A percentile compares a stretch with the other conserved stretches of the same genome.
Evolutionary conservation across 2,329 filamentous ascomycete genomes (phyloP).

Genomic region (Uncinocarpus reesii): DNA sequence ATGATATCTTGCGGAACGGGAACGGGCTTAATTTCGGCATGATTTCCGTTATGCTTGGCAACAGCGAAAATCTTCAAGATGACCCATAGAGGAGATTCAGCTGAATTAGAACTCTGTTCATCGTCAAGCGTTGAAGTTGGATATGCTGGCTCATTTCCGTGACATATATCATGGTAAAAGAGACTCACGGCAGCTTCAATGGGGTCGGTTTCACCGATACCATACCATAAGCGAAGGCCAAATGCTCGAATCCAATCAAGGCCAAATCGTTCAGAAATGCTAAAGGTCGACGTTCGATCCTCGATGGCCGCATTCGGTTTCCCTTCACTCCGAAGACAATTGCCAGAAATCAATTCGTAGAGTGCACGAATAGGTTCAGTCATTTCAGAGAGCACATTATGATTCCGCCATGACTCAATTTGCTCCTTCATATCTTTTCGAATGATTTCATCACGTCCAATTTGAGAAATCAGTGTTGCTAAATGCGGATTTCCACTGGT

Average conservation of each 20-base stretch:
- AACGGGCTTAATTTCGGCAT: constrained; percentile 24
- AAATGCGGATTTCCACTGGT: constrained; percentile 69
- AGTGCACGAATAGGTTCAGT: constrained; percentile 71
- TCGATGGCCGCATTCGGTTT: constrained; percentile 61
- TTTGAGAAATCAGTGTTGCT: constrained; percentile 72
- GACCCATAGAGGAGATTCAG: constrained; percentile 73
- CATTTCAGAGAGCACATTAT: constrained; percentile 79
- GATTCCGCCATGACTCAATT: constrained; percentile 70
- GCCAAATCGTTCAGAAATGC: constrained; percentile 71
- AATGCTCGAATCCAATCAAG: constrained; percentile 93
- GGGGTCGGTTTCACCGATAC: constrained; percentile 55
- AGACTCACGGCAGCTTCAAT: constrained; percentile 61
- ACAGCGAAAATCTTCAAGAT: constrained; percentile 69
- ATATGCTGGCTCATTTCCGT: constrained; percentile 56
- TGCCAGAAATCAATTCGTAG: constrained; percentile 81
- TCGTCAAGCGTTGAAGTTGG: constrained; percentile 63
- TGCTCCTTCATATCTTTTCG: constrained; percentile 69
- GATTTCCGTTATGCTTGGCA: constrained; percentile 22
- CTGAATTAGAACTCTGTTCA: constrained; percentile 45
- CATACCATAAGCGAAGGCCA: constrained; percentile 83
- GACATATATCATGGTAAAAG: constrained; percentile 63
- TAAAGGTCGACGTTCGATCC: constrained; percentile 68
- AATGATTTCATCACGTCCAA: constrained; percentile 60
- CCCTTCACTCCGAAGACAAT: constrained; percentile 73
- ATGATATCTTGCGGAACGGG: constrained; percentile 61